Percentiles rank a stretch among this genome's conserved stretches.
Conservation (phyloP, 73 alveolate species). For the Paraurostyla sp. region DNA sequence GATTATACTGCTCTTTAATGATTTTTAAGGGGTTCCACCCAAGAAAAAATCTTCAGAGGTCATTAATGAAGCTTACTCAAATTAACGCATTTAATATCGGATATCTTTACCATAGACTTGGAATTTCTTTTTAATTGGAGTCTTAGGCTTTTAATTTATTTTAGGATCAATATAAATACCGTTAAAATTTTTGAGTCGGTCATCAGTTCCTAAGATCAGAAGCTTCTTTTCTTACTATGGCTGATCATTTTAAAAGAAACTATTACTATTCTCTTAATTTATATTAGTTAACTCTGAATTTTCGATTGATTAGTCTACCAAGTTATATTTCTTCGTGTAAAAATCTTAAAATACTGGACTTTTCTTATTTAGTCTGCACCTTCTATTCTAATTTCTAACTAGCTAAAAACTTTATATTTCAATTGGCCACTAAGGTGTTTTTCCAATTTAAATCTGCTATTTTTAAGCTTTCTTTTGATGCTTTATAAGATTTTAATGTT, state of each 20-base stretch:
- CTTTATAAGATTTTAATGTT: not conserved
- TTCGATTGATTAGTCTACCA: not conserved
- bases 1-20: not conserved
- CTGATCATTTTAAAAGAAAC: not conserved
- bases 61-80: not conserved
- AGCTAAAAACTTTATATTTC: not conserved
- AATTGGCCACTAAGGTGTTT: not conserved
- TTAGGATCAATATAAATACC: constrained; percentile 20
- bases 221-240: not conserved
- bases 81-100: constrained; percentile 15
- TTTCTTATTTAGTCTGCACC: not conserved
- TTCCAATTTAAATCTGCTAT: not conserved
- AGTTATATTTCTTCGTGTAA: not conserved
- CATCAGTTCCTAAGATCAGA: not conserved
- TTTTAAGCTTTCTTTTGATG: not conserved
- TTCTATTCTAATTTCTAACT: not conserved
- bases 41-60: constrained; percentile 3
- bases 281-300: not conserved
- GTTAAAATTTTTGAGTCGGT: not conserved
- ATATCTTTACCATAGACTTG: not conserved
- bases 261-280: not conserved
- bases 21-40: not conserved
- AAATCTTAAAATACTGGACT: not conserved
- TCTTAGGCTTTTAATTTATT: not conserved
- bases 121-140: not conserved